Conservation (phyloP, 1,284 basidiomycete genomes). For the Ustilago sp. region DNA sequence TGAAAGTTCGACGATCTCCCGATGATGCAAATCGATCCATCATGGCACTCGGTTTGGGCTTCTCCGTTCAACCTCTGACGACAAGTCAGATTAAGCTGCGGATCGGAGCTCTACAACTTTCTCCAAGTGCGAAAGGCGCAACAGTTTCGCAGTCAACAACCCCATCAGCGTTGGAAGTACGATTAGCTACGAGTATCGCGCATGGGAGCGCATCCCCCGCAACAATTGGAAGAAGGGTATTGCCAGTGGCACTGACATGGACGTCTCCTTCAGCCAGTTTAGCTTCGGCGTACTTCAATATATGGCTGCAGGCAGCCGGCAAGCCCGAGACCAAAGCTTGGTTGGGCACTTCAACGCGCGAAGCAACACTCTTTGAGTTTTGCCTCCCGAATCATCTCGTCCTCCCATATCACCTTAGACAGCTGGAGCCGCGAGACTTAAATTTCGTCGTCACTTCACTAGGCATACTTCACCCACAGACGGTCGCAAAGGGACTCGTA, state of each 20-base stretch:
- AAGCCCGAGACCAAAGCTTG: conserved; percentile 19
- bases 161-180: conserved; percentile 6
- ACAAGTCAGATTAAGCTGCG: neutral
- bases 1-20: neutral
- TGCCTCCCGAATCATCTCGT: conserved; percentile 18
- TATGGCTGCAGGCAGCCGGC: conserved; percentile 24
- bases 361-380: conserved; percentile 33
- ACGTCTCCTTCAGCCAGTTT: neutral
- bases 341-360: conserved; percentile 44
- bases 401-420: conserved; percentile 4
- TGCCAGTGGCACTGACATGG: conserved; percentile 16
- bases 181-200: conserved; percentile 1
- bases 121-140: neutral
- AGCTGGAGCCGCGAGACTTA: neutral
- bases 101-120: conserved; percentile 31
- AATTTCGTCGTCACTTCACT: conserved; percentile 28
- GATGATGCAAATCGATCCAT: neutral
- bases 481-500: conserved; percentile 8
- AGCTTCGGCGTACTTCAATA: conserved; percentile 19
- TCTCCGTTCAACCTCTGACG: neutral
- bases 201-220: neutral
- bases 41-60: conserved; percentile 20
- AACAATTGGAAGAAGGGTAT: neutral
- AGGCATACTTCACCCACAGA: neutral
- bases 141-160: neutral